Evolutionary conservation across 2,329 filamentous ascomycete species (phyloP), one percentile per base, ranked within the genome.

Genomic region (Pyrenochaeta sp.): DNA sequence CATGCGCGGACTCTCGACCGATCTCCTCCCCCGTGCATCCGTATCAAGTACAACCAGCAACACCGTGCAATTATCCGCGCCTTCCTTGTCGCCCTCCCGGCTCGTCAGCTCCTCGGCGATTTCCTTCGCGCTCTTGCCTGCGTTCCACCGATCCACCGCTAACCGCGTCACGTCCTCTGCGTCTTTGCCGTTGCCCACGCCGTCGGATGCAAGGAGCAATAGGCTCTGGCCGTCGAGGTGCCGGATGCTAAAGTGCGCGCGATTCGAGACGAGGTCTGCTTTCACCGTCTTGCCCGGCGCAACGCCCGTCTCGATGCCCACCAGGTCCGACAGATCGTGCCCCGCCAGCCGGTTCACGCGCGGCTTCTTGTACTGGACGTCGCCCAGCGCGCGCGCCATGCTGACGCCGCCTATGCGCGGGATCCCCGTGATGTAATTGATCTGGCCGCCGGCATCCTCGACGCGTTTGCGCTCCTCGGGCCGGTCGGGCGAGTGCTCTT

Each of bases 321-420:
- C 45, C 3, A 63, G 41, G 24, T 63, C 59, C 10, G 55, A 52
- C 14, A 63, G 31, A 26, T 63, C 53, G 45, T 63, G 59, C 14
- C 41, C 55, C 10, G 59, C 58, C 7, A 63, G 51, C 3, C 56
- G 53, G 24, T 63, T 63, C 6, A 63, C 57, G 18, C 55, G 53
- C 0, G 59, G 59, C 8, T 53, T 45, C 37, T 63, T 63, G 36
- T 60, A 48, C 15, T 63, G 51, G 17, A 54, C 35, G 19, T 63
- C 59, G 18, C 59, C 59, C 1, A 63, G 39, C 0, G 59, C 58
- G 6, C 59, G 53, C 20, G 58, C 52, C 59, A 63, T 63, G n/a
- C 46, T 57, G 14, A 63, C 58, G 15, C 47, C 59, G n/a, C 59
- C 59, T 30, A 63, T 51, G 13, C 59, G 45, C 0, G 59, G 44